Evolutionary conservation across 257 asterid species (phyloP), one percentile per base, ranked within the genome.

Genomic region (Prunella vulgaris): DNA sequence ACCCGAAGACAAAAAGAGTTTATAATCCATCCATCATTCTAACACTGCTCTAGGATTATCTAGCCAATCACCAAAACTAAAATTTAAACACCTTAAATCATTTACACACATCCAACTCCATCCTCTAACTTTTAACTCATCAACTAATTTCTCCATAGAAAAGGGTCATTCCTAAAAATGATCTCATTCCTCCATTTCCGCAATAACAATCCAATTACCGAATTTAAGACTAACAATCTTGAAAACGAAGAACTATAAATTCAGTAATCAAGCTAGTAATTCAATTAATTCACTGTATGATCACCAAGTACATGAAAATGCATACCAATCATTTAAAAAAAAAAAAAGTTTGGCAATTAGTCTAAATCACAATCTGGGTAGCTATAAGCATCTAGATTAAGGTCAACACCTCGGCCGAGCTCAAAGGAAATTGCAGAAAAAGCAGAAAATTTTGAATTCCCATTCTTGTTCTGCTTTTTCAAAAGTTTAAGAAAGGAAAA

Each of bases 401-500:
- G 60, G 51, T 60, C 79, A 60, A 69, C 65, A 71, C n/a, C 69
- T 53, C 3, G 22, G 27, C 30, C 61, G 58, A 53, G 57, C 65
- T 46, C 73, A 59, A 49, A 10, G 44, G 17, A 18, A 3, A 20
- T 2, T 58, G 24, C 44, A 49, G 66, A 51, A 32, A 38, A 24
- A 46, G 20, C 60, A 20, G 7, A 32, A n/a, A 69, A 69, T 4
- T 54, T 51, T 42, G 68, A 73, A 49, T 20, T 32, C 38, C 0
- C 10, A 60, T 49, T 13, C 8, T 7, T 0, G 1, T 18, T n/a
- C n/a, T 49, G 7, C 8, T 7, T 12, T 5, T 51, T 15, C 14
- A 3, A 24, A 58, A 18, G 46, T 22, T 52, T 2, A 6, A 53
- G 14, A 13, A 65, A 74, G 17, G 56, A 27, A 5, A 25, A 70